Base-by-base conservation (phyloP, 176 grass and related monocot genomes). In the Phoenix dactylifera region DNA sequence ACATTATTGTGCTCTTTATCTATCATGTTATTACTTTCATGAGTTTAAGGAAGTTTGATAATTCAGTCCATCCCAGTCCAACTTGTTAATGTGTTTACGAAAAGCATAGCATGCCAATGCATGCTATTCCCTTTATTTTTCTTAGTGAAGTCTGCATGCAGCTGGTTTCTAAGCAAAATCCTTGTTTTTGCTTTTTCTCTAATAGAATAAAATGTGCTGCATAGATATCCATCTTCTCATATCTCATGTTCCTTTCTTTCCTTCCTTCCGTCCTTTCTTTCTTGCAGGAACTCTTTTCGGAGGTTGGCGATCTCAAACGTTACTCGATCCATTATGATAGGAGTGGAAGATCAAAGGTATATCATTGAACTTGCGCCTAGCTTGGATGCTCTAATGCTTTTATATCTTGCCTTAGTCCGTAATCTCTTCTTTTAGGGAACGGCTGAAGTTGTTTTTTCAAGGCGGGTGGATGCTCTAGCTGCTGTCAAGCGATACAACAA, bases 301-400 rank as follows among this genome's bases (percentile, higher is more conserved):
- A 95, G 59, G 77, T 95, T 63, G 90, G 90, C 48, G 82, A 84
- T 55, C 79, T 95, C 69, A 95, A 89, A 55, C 79, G 77, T 69
- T 89, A 86, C 72, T 86, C 90, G 3, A 79, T 95, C 20, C 86
- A 95, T 69, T 95, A 95, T 67, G 86, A 95, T 53, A 74, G 76
- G 72, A 81, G 81, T 57, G 86, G 86, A 15, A 69, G 64, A 66
- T 95, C 90, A 58, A 83, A 89, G 90, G 90, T 95, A 79, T 39
- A 1, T 57, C 28, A 16, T 52, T 55, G 26, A 30, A 22, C 24
- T 50, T 55, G 26, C 59, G 1, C 24, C 23, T 0, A 3, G 53
- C 4, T 3, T 3, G 51, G 72, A 63, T 20, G 60, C 22, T 66
- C 0, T n/a, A 66, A 65, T 54, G 7, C 17, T 26, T 48, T 28